These are phyloP conservation scores for Globisporangium cystogenes DNA, from an alignment of 352 stramenopile genomes.

Conservation along the genomic window DNA sequence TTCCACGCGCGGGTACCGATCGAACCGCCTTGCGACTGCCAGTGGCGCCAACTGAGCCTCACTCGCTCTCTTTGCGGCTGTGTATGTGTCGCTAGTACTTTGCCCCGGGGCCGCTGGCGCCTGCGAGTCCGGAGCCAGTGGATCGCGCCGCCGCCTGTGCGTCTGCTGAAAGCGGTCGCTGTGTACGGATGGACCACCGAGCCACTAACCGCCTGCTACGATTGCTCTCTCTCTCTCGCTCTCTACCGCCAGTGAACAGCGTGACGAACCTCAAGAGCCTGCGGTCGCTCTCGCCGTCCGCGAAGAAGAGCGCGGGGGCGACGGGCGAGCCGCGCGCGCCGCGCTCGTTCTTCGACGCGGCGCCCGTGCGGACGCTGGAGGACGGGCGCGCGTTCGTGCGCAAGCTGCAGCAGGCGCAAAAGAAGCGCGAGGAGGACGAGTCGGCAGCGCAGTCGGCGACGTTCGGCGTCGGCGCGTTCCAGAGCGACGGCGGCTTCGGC, in stretches of 20 bases:
- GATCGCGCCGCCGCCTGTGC: constrained; percentile 32
- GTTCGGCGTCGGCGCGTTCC: constrained; percentile 43
- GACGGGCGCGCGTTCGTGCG: constrained; percentile 71
- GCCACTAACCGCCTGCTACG: too few species aligned
- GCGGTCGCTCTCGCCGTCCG: constrained; percentile 33
- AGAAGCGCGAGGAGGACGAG: constrained; percentile 19
- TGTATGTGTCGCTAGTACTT: constrained; percentile 25
- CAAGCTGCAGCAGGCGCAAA: constrained; percentile 46
- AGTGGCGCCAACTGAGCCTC: not conserved
- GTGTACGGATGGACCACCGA: too few species aligned
- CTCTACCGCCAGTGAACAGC: constrained; percentile 37
- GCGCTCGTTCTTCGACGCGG: constrained; percentile 73
- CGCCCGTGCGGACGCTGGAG: constrained; percentile 59
- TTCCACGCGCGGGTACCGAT: constrained; percentile 43
- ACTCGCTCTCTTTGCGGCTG: not conserved
- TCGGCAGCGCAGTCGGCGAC: constrained; percentile 31
- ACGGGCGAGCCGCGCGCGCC: not conserved
- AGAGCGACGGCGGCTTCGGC: constrained; percentile 51
- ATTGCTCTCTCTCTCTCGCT: not conserved
- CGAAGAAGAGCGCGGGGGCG: constrained; percentile 25
- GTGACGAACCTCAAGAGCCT: constrained; percentile 58
- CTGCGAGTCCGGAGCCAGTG: constrained; percentile 8
- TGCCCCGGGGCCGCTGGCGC: constrained; percentile 7
- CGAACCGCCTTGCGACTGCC: not conserved
- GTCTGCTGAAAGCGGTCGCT: too few species aligned